Evolutionary conservation across 2,329 filamentous ascomycete genomes (phyloP), one percentile per base, ranked within the genome.

Genomic region (Pyricularia pennisetigena): DNA sequence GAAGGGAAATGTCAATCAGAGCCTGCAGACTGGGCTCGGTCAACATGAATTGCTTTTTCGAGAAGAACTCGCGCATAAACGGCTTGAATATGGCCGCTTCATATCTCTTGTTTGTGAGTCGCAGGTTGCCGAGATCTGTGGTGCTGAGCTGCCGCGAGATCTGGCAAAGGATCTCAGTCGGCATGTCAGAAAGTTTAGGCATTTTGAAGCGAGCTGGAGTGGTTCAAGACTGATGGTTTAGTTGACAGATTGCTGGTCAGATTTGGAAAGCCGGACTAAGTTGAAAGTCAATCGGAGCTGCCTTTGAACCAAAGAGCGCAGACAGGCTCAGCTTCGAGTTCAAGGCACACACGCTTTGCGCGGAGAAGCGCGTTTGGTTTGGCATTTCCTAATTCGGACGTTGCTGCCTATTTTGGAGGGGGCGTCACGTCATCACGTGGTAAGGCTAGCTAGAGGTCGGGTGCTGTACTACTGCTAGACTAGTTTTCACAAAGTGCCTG

Each of bases 31-130:
- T 90, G 71, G 80, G 76, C 41, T 84, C 78, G 1, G 82, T 83
- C 68, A 89, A 73, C 84, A 89, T 88, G 76, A 90, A 91, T 73
- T 90, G 87, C 72, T 84, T 86, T 74, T 86, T 87, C 66, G 78
- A 80, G 76, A 91, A 91, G 79, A 88, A 91, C 70, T 89, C 87
- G 28, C 78, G 78, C 30, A 83, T 79, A 71, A 90, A 90, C 41
- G 79, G 79, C 65, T 81, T 78, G 75, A 86, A 85, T 14, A 89
- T 78, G 1, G 79, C 77, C 24, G 76, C 76, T 73, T 90, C 87
- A 14, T 88, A 73, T 23, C 79, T 74, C 68, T 82, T 85, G 78
- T 86, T 88, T 2, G 81, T 81, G 20, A 82, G 76, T 7, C 88
- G 86, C 8, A 90, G 74, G 14, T 76, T 74, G 69, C 83, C 80